Evolutionary conservation across 2,329 filamentous ascomycete species (phyloP), one percentile per base, ranked within the genome.

Genomic region (Mycosphaerella sp.): DNA sequence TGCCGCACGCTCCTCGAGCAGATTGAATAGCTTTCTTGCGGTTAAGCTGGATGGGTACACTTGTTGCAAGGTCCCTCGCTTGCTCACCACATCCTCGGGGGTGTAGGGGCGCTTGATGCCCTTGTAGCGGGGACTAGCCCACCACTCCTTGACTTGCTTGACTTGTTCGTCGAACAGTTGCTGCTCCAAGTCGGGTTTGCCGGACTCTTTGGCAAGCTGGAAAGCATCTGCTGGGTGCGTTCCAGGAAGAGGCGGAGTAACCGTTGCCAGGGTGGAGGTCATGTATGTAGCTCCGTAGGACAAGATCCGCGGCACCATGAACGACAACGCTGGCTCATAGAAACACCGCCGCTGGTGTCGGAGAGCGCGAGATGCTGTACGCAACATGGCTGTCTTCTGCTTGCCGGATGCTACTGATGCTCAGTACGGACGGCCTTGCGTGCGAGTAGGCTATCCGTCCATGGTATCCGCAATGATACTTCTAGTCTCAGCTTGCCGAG

Each of bases 71-170:
- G 89, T 85, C 8, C 93, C 93, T 55, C 93, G 80, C 75, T 97
- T 97, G 70, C 86, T 89, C 55, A 95, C 91, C 5, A 98, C 86
- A 72, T 95, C 90, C 62, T 85, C 87, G 1, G 89, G 87, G 14
- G 85, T 86, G 69, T 97, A 98, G 9, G 91, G 89, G 41, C 93
- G 80, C 75, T 86, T 93, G 75, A 97, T 96, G 54, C 87, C 91
- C 59, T 85, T 79, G 68, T 83, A 98, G 50, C 93, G 83, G 6
- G 88, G 84, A 36, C 84, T 85, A 16, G 80, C 79, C 91, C 91
- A 98, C 93, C 91, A 97, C 25, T 84, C 79, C 68, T 90, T 82
- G 10, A 97, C 89, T 62, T 93, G 85, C 63, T 85, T 79, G 46
- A 97, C 76, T 67, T 96, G 88, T 56, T 86, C 80, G 37, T 90